A percentile compares a stretch with the other conserved stretches of the same genome.
Evolutionary conservation across 2,329 filamentous ascomycete species (phyloP).

Genomic region (Didymella pomorum): DNA sequence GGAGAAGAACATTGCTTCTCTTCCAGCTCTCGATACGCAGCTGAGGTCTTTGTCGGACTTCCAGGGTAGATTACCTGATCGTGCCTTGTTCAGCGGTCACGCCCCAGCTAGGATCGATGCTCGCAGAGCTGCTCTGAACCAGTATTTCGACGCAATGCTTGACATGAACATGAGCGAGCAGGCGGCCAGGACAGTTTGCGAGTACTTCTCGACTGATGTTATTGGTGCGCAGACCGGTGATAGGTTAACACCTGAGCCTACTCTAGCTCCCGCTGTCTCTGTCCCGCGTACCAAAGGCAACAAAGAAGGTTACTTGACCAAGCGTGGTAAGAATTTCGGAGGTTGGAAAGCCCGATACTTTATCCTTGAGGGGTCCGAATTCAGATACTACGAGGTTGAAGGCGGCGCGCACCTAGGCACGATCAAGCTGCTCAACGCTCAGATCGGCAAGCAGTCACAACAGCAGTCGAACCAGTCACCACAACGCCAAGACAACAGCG

Average conservation of each 20-base stretch:
- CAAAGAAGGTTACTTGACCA: conserved; percentile 92
- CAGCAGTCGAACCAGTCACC: conserved; percentile 67
- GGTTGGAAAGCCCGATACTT: conserved; percentile 93
- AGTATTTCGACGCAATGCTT: conserved; percentile 84
- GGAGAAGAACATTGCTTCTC: conserved; percentile 86
- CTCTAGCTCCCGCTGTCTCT: conserved; percentile 53
- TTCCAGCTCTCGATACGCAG: conserved; percentile 82
- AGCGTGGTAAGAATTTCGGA: conserved; percentile 97
- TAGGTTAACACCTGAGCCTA: conserved; percentile 64
- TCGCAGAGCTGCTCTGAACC: conserved; percentile 78
- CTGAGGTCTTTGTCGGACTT: conserved; percentile 78
- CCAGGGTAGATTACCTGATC: conserved; percentile 79
- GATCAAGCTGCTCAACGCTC: conserved; percentile 88
- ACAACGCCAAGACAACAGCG: conserved; percentile 72
- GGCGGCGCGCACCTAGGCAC: conserved; percentile 90
- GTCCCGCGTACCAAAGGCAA: conserved; percentile 65
- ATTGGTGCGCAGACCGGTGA: conserved; percentile 65
- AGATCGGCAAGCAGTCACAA: conserved; percentile 91
- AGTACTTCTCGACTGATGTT: conserved; percentile 77
- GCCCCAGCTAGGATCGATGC: conserved; percentile 93
- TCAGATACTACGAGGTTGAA: conserved; percentile 92
- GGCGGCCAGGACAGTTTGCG: conserved; percentile 82
- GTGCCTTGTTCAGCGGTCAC: conserved; percentile 87
- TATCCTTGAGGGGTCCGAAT: conserved; percentile 71
- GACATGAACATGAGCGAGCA: conserved; percentile 81